Conservation (phyloP, 2,329 filamentous ascomycete genomes). For the Colletotrichum gloeosporioides region DNA sequence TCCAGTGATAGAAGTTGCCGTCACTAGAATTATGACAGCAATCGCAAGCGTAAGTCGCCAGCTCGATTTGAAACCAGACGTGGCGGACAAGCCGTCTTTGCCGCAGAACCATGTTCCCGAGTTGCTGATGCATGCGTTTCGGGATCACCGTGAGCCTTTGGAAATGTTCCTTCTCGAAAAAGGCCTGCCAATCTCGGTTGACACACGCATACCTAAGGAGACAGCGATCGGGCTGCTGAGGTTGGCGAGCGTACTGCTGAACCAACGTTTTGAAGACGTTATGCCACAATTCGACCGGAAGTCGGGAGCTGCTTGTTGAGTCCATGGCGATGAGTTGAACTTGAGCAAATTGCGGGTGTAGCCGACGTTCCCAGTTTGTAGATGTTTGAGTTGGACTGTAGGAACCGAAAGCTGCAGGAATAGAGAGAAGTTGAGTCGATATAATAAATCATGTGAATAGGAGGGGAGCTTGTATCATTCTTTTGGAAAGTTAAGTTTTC, state of each 20-base stretch:
- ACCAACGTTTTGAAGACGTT: not conserved
- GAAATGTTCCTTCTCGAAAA: not conserved
- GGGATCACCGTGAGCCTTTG: not conserved
- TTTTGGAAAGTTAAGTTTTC: not conserved
- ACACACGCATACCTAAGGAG: not conserved
- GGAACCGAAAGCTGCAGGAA: not conserved
- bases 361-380: not conserved
- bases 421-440: not conserved
- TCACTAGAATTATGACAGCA: not conserved
- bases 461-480: not conserved
- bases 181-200: not conserved
- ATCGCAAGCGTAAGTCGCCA: not conserved
- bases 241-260: not conserved
- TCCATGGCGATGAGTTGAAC: not conserved
- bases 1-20: not conserved
- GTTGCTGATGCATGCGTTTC: not conserved
- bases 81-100: not conserved
- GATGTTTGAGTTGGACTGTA: not conserved
- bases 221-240: not conserved
- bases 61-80: not conserved
- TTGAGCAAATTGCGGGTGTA: not conserved
- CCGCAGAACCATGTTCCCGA: not conserved
- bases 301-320: not conserved
- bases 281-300: not conserved
- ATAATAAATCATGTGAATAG: not conserved